Base-by-base conservation (phyloP, 345 rosid genomes). In the Barbarea vulgaris region DNA sequence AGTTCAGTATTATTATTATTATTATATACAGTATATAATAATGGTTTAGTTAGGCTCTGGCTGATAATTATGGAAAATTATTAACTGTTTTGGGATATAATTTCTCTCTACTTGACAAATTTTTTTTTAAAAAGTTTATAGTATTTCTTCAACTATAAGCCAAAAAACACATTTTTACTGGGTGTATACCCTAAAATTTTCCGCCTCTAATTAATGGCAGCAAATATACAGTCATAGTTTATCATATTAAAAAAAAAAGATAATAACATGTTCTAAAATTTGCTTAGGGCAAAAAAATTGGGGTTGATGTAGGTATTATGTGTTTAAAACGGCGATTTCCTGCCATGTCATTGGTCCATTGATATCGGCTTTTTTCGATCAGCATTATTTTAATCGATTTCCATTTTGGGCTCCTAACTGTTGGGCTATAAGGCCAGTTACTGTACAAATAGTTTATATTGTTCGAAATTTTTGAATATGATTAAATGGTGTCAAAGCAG, bases 31-130 rank as follows among this genome's bases (percentile, higher is more conserved):
- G n/a, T n/a, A 5, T 44, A 44, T 44, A n/a, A 44, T 64, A 52
- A 24, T 25, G 54, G 62, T 53, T 52, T 51, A 60, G 72, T 50
- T 66, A 52, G 24, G 55, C 41, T 17, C 24, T 30, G 69, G 27
- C 2, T 28, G 3, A 31, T 65, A 22, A 19, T 31, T 64, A 34
- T 1, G 1, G 0, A 24, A 10, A 44, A 44, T n/a, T 44, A 44
- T 44, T 5, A 44, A 44, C 19, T 44, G n/a, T 44, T 44, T 5
- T 44, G 18, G 18, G 47, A 15, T 44, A n/a, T 5, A 15, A 15
- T 15, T 44, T 44, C 0, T 44, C 8, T n/a, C 6, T n/a, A 44
- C 48, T 44, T 44, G 0, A 44, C 0, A 36, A 36, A 9, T n/a
- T n/a, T n/a, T n/a, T n/a, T n/a, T n/a, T n/a, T n/a, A 9, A 11